Evolutionary conservation across 768 basidiomycete genomes (phyloP).

Genomic region (Melanogaster broomeanus): DNA sequence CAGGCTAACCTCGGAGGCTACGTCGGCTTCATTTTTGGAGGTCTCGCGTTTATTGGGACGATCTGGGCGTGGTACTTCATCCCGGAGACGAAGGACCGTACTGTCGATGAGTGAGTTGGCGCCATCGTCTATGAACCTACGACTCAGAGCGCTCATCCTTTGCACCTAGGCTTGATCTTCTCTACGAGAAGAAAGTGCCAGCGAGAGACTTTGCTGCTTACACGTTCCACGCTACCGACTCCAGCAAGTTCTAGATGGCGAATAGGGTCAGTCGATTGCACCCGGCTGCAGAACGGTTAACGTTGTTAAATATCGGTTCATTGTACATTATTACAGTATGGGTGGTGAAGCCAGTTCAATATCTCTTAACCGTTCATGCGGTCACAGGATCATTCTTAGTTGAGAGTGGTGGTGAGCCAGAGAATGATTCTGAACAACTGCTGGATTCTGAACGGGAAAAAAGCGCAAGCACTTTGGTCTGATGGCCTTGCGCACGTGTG

Average conservation of each 20-base stretch:
- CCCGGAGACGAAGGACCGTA: constrained; percentile 28
- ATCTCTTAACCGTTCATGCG: too few species aligned
- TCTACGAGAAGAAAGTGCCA: constrained; percentile 31
- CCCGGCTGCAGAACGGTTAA: too few species aligned
- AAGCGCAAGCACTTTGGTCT: too few species aligned
- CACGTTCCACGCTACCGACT: constrained; percentile 11
- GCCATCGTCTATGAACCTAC: neutral
- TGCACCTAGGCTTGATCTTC: constrained; percentile 25
- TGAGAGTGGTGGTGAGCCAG: too few species aligned
- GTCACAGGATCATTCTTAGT: too few species aligned
- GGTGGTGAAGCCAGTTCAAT: too few species aligned
- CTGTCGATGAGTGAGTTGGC: constrained; percentile 28
- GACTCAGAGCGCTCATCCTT: neutral
- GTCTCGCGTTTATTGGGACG: constrained; percentile 18
- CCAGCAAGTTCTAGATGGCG: neutral
- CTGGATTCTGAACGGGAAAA: too few species aligned
- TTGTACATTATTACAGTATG: too few species aligned
- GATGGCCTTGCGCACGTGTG: too few species aligned
- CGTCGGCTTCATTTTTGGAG: constrained; percentile 30
- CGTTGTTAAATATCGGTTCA: too few species aligned
- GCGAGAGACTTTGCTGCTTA: constrained; percentile 27
- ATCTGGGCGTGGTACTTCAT: constrained; percentile 31
- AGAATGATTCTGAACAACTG: too few species aligned
- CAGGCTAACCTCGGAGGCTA: constrained; percentile 28
- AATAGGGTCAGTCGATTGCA: neutral